Evolutionary conservation across 2,329 filamentous ascomycete species (phyloP).

Genomic region (Exophiala viscosa): DNA sequence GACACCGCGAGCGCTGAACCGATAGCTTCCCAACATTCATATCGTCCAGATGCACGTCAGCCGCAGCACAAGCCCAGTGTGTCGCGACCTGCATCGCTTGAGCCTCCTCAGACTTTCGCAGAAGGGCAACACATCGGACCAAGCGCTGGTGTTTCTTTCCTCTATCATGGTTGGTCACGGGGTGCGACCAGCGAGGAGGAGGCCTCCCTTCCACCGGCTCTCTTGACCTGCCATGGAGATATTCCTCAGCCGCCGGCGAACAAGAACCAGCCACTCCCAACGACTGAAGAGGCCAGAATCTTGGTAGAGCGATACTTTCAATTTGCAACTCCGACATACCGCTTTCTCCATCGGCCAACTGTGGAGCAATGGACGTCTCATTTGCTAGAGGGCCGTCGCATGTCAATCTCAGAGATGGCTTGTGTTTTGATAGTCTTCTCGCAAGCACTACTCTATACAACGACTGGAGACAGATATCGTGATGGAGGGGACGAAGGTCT

Average conservation of each 20-base stretch:
- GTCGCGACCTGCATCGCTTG: conserved; percentile 17
- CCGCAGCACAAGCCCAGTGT: not conserved
- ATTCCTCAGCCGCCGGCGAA: conserved; percentile 38
- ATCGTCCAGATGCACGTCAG: not conserved
- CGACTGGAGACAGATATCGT: conserved; percentile 11
- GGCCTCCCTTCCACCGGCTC: conserved; percentile 36
- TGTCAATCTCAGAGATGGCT: conserved; percentile 31
- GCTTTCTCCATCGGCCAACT: conserved; percentile 51
- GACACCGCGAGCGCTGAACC: not conserved
- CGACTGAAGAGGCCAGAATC: conserved; percentile 33
- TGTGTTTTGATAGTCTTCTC: conserved; percentile 37
- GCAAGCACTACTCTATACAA: conserved; percentile 23
- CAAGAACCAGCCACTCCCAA: conserved; percentile 33
- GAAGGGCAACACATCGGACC: conserved; percentile 49
- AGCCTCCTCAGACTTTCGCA: conserved; percentile 29
- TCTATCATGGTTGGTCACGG: conserved; percentile 60
- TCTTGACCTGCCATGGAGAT: conserved; percentile 36
- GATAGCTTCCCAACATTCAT: not conserved
- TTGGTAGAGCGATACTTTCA: conserved; percentile 53
- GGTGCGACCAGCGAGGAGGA: conserved; percentile 33
- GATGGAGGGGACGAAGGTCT: conserved; percentile 19
- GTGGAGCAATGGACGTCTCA: conserved; percentile 43
- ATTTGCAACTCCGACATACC: conserved; percentile 53
- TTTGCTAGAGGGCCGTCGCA: conserved; percentile 32
- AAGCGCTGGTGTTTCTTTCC: conserved; percentile 48